A percentile compares a stretch with the other conserved stretches of the same genome.
Evolutionary conservation across 106 monocot species (phyloP).

Genomic region (Posidonia australis): DNA sequence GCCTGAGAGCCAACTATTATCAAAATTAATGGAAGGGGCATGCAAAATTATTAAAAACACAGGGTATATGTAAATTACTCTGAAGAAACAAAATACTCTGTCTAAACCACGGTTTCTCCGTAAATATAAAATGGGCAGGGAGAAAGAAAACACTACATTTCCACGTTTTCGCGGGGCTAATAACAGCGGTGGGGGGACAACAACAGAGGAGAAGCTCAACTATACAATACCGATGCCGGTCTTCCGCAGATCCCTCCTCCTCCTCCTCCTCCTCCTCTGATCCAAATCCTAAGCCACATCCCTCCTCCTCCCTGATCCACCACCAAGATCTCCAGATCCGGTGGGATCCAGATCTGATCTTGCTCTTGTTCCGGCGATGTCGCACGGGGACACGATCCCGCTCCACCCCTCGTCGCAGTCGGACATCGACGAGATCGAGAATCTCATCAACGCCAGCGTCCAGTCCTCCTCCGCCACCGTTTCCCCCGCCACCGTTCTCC

Average conservation of each 20-base stretch:
- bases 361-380: constrained; percentile 7
- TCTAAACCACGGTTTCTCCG: too few relatives aligned
- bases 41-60: too few relatives aligned
- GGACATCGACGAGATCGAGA: constrained; percentile 99
- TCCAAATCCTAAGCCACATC: background rate
- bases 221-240: too few relatives aligned
- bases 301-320: background rate
- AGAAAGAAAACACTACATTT: too few relatives aligned
- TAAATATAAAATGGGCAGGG: too few relatives aligned
- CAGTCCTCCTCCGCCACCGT: constrained; percentile 36
- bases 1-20: too few relatives aligned
- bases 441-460: constrained; percentile 49
- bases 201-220: too few relatives aligned
- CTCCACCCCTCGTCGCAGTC: constrained; percentile 90
- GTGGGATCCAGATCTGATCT: background rate
- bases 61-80: too few relatives aligned
- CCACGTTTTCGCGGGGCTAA: too few relatives aligned
- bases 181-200: too few relatives aligned
- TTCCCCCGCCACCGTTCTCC: constrained; percentile 51
- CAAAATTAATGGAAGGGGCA: too few relatives aligned
- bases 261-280: background rate
- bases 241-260: background rate
- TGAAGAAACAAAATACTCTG: too few relatives aligned
- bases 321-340: background rate
- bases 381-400: constrained; percentile 34